phyloP scores from a whole-genome alignment of 805 yeast genomes.

The Deakozyma indianensis region DNA sequence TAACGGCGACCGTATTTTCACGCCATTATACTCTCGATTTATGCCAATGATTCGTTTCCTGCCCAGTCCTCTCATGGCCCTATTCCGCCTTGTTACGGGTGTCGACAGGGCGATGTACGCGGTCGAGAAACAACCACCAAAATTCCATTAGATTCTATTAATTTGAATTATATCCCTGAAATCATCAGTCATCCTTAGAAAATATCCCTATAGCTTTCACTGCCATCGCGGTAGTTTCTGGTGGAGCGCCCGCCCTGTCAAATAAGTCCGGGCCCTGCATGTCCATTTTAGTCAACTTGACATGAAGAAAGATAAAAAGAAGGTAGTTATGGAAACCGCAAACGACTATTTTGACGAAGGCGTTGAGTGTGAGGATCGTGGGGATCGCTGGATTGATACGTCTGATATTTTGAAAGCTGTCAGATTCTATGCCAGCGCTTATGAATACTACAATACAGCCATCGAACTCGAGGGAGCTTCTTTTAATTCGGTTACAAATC shows the following conservation, averaged over 20 bases:
- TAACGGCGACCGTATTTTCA: slow-evolving; percentile 45
- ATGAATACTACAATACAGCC: slow-evolving; percentile 27
- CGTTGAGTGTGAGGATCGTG: slow-evolving; percentile 53
- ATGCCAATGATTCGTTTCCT: slow-evolving; percentile 56
- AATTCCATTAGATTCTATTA: too few relatives aligned
- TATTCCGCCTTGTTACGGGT: slow-evolving; percentile 44
- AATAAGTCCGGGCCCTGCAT: too few relatives aligned
- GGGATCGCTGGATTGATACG: slow-evolving; percentile 58
- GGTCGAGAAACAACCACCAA: background rate
- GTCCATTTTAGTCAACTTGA: too few relatives aligned
- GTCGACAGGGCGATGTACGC: slow-evolving; percentile 36
- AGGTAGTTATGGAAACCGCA: slow-evolving; percentile 19
- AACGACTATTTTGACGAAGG: slow-evolving; percentile 45
- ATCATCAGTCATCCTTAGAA: too few relatives aligned
- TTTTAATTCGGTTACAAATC: slow-evolving; percentile 6
- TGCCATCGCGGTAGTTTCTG: too few relatives aligned
- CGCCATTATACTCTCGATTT: slow-evolving; percentile 66
- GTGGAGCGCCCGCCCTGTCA: too few relatives aligned
- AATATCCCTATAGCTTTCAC: too few relatives aligned
- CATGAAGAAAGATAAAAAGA: background rate
- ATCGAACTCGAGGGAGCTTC: slow-evolving; percentile 11
- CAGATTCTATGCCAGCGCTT: slow-evolving; percentile 50
- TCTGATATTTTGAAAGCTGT: slow-evolving; percentile 46
- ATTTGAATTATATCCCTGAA: too few relatives aligned
- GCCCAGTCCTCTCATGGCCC: slow-evolving; percentile 57